Evolutionary conservation across 305 asterid genomes (phyloP).

Genomic region (Petunia hybrid): DNA sequence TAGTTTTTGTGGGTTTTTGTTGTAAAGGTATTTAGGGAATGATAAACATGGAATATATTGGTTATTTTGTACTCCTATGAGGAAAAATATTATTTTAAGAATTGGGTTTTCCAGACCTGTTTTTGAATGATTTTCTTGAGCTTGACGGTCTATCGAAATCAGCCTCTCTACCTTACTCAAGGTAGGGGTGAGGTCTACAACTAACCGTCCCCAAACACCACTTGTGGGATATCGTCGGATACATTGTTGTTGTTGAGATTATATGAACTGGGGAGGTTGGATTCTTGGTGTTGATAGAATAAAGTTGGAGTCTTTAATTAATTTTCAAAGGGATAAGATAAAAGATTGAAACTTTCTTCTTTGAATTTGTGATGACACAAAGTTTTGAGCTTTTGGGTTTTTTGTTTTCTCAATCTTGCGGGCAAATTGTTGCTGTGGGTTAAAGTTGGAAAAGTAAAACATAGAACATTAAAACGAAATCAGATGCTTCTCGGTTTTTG

Average conservation of each 20-base stretch:
- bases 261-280: neutral
- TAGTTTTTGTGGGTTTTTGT: slow-evolving; percentile 22
- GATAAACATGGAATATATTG: neutral
- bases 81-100: neutral
- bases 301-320: neutral
- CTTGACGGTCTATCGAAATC: too few species aligned
- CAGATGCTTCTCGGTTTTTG: neutral
- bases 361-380: neutral
- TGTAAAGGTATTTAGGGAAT: neutral
- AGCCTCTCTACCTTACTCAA: too few species aligned
- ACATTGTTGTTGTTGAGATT: neutral
- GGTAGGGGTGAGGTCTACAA: too few species aligned
- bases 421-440: slow-evolving; percentile 25
- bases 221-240: too few species aligned
- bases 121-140: too few species aligned
- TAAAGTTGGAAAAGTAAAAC: neutral
- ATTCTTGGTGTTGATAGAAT: slow-evolving; percentile 1
- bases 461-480: neutral
- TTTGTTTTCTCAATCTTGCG: neutral
- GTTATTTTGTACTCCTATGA: neutral
- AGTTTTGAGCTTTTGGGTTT: neutral
- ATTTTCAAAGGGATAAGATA: neutral
- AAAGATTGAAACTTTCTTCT: neutral
- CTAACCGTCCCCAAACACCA: too few species aligned
- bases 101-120: neutral